Conservation (phyloP, 208 protist genomes). For the Borovskyia barvae region DNA sequence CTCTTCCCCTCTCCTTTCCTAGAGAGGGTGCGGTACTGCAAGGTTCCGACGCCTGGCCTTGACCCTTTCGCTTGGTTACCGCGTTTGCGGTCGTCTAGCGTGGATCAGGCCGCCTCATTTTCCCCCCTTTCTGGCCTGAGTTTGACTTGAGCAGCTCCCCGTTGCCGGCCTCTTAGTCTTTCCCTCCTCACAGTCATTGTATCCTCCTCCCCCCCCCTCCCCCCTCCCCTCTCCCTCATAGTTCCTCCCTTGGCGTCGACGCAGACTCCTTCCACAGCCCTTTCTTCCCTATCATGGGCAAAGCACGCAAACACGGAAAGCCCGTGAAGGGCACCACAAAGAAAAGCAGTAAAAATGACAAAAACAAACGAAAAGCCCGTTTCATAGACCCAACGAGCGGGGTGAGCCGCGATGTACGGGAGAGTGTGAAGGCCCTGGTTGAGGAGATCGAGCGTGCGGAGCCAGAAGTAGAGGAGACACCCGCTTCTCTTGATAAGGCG, state of each 20-base stretch:
- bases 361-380: slow-evolving; percentile 48
- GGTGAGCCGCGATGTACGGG: slow-evolving; percentile 47
- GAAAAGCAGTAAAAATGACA: slow-evolving; percentile 58
- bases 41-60: no score
- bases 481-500: slow-evolving; percentile 12
- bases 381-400: slow-evolving; percentile 61
- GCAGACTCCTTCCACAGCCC: no score
- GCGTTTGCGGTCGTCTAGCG: no score
- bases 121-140: no score
- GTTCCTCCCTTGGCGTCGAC: no score
- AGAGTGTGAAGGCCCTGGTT: slow-evolving; percentile 43
- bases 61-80: no score
- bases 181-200: not conserved
- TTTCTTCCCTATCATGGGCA: no score
- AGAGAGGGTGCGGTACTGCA: not conserved
- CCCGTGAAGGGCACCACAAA: slow-evolving; percentile 34
- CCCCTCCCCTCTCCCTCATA: slow-evolving; percentile 3
- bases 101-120: no score
- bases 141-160: no score
- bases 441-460: slow-evolving; percentile 52
- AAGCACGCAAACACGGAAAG: slow-evolving; percentile 48
- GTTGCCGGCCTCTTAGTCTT: no score
- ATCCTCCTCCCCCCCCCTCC: not conserved
- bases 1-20: not conserved
- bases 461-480: slow-evolving; percentile 9